Percentiles rank a stretch among this genome's conserved stretches.
phyloP scores from a whole-genome alignment of 345 rosid genomes.

The Microthlaspi erraticum region DNA sequence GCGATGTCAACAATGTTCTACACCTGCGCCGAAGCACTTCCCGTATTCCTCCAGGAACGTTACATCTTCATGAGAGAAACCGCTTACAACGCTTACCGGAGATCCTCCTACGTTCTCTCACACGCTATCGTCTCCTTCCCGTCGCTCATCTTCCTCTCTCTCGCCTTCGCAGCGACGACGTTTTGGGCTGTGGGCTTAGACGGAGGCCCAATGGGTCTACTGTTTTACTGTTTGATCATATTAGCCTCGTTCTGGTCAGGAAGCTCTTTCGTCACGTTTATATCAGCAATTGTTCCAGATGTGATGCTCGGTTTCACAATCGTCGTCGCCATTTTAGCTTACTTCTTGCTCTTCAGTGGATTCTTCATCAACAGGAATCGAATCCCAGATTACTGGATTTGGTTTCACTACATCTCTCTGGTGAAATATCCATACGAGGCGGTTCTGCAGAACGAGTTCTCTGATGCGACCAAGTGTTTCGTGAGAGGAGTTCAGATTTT shows the following conservation, averaged over 20 bases:
- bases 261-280: constrained; percentile 89
- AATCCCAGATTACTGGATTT: constrained; percentile 86
- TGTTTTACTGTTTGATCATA: constrained; percentile 72
- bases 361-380: constrained; percentile 90
- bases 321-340: constrained; percentile 86
- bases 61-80: constrained; percentile 99
- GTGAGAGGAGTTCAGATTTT: constrained; percentile 80
- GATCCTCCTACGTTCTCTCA: constrained; percentile 88
- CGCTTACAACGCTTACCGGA: constrained; percentile 81
- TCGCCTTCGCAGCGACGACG: constrained; percentile 70
- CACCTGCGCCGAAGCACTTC: constrained; percentile 95
- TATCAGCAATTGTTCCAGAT: constrained; percentile 88
- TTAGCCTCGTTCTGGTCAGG: constrained; percentile 93
- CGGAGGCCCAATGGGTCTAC: constrained; percentile 77
- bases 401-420: constrained; percentile 95
- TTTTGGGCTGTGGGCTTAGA: constrained; percentile 92
- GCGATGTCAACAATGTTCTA: constrained; percentile 98
- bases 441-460: constrained; percentile 80
- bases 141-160: constrained; percentile 64
- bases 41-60: constrained; percentile 90
- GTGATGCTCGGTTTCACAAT: constrained; percentile 97
- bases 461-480: constrained; percentile 69
- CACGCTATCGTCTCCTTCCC: constrained; percentile 69
- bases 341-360: constrained; percentile 92
- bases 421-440: constrained; percentile 93